Evolutionary conservation across 371 early-diverging fungal genomes (phyloP).

Genomic region (Saksenaea vasiformis): DNA sequence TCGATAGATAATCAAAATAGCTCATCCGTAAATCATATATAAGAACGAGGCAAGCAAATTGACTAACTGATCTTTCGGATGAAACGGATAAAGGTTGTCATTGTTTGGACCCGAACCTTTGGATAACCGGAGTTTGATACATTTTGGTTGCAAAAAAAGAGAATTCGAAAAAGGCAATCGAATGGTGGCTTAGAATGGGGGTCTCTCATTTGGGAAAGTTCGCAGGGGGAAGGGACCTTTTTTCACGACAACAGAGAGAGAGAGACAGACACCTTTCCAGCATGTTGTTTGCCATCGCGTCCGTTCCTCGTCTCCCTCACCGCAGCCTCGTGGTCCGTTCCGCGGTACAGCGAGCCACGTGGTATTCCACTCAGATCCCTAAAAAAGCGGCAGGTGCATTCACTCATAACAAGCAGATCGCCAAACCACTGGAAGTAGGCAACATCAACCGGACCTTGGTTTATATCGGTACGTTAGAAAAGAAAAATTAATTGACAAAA

Average conservation of each 20-base stretch:
- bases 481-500: neutral
- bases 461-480: constrained; percentile 36
- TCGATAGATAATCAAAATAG: too few relatives aligned
- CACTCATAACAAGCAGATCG: constrained; percentile 26
- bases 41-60: too few relatives aligned
- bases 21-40: too few relatives aligned
- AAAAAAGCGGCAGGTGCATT: constrained; percentile 31
- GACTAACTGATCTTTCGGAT: too few relatives aligned
- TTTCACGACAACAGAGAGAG: neutral
- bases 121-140: too few relatives aligned
- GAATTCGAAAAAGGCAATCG: too few relatives aligned
- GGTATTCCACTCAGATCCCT: constrained; percentile 13
- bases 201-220: too few relatives aligned
- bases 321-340: neutral
- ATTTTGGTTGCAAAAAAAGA: too few relatives aligned
- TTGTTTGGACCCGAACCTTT: too few relatives aligned
- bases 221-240: neutral
- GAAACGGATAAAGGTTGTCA: too few relatives aligned
- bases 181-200: too few relatives aligned
- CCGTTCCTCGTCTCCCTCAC: neutral
- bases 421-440: constrained; percentile 6
- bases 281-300: neutral
- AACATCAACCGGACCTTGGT: constrained; percentile 41
- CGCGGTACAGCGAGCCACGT: neutral
- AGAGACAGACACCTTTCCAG: neutral